Base-by-base conservation (phyloP, 2,329 filamentous ascomycete genomes). In the Fusarium oxysporum region DNA sequence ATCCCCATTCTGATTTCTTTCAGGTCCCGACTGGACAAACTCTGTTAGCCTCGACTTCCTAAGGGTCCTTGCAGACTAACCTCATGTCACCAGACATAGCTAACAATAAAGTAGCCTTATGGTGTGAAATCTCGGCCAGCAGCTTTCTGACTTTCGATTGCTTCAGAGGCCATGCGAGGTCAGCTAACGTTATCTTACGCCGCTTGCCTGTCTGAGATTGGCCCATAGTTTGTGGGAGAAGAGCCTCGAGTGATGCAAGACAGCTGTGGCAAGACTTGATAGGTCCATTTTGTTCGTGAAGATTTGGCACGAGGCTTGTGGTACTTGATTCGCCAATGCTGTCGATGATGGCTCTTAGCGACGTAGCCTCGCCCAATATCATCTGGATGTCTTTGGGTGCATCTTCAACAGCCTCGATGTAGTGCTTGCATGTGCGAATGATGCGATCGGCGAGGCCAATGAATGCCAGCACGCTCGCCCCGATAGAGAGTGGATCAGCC, bases 241-340 rank as follows among this genome's bases (percentile, higher is more conserved):
- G 32, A 35, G 48, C 32, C 17, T 51, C 48, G 10, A 51, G 17
- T 1, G 48, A 51, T 0, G 32, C n/a, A 19, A 51, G 48, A 8
- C 48, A 35, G 17, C 32, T 23, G 1, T 51, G 16, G 2, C 48
- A 51, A 6, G 48, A 35, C 11, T 21, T 35, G n/a, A 35, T 51
- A 51, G 48, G 48, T 35, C 48, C 48, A 21, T 51, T 35, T 11
- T 21, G 8, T 21, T 35, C 32, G 4, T 35, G 17, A 19, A 51
- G 48, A 7, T 35, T 51, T 0, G 48, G 32, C 16, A 51, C 16
- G 4, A 51, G 32, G 6, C n/a, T 51, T 0, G n/a, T 51, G 0
- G 17, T 32, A 0, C 32, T 35, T 35, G 48, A 35, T 25, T 35
- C 48, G 16, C 48, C 32, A 21, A 51, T 35, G 5, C 32, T 35